Evolutionary conservation across 2,329 filamentous ascomycete species (phyloP), one percentile per base, ranked within the genome.

Genomic region (Nothophoma quercina): DNA sequence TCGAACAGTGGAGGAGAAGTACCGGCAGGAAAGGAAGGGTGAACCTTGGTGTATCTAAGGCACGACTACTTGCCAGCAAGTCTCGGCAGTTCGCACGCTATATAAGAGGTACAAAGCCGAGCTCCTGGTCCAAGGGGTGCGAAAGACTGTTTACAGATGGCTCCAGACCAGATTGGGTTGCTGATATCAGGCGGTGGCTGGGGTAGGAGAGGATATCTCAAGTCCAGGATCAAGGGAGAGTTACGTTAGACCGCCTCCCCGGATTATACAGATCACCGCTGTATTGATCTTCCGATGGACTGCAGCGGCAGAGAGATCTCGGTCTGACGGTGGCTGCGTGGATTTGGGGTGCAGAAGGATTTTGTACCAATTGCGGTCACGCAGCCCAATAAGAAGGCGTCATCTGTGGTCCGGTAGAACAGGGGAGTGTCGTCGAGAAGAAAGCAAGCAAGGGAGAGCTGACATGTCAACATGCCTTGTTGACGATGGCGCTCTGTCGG

Each of bases 111-210:
- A 66, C 63, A 65, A 62, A 56, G 64, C 67, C 58, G 44, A 45
- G 49, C 56, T 50, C 44, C 55, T 58, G 62, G 58, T 51, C 53
- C 56, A 67, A 68, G 65, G 64, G 65, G 65, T 69, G 63, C 69
- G 64, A 71, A 66, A 69, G 56, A 59, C 65, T 67, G 63, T 67
- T 71, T 68, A 71, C 67, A 64, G 61, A 57, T 60, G 58, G 44
- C 44, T 48, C 50, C 45, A 46, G 52, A 47, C 58, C 52, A 56
- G 48, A 55, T 55, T 33, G 40, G 58, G 58, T 35, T 52, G 41
- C 36, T 41, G 60, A 49, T 46, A 48, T 53, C 43, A 48, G 38
- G 43, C 43, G 38, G 50, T 48, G 50, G 50, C 50, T 53, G 50
- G 50, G 50, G 38, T 44, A 36, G 22, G 38, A 44, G 26, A 43